Base-by-base conservation (phyloP, 768 basidiomycete genomes). In the Kondoa malvinella region DNA sequence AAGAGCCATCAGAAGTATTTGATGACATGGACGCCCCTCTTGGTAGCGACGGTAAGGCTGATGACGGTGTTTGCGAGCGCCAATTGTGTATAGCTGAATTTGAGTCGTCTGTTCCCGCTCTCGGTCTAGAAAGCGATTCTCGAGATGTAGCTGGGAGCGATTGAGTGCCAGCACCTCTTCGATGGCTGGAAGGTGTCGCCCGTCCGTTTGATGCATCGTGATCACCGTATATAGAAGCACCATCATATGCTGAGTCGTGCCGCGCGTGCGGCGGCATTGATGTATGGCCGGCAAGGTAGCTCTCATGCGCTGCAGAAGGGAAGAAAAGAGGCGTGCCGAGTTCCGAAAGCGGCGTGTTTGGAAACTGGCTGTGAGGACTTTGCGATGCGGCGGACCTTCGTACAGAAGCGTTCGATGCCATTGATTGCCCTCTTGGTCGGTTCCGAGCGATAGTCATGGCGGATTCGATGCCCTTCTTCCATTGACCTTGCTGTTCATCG, bases 401-500 rank as follows among this genome's bases (percentile, higher is more conserved):
- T 68, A 72, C 56, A 71, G 68, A 65, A 70, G 68, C 40, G 21
- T 50, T 50, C 40, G 40, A 50, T 8, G 40, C 40, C 40, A 50
- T 50, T 50, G 68, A 70, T 66, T 21, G 59, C 59, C 30, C 59
- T 60, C 26, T 8, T 8, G 25, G 59, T 26, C 59, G 26, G n/a
- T 31, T 26, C 26, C 25, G 59, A 8, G 30, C 30, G 12, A 60
- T 12, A 31, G 30, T 12, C 4, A 31, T 31, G 25, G 25, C 59
- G 16, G 59, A 26, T 27, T 60, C 59, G 59, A 31, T 26, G 25
- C 25, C 59, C 17, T 84, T 81, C 75, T 95, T 89, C 95, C 95
- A 99, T 74, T 90, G 87, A 59, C 83, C 83, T 76, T 95, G 83
- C 73, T 91, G 89, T 73, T 96, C 95, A 75, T 96, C 90, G 14